Base-by-base conservation (phyloP, 805 yeast species). In the Dipodascus geniculatus region DNA sequence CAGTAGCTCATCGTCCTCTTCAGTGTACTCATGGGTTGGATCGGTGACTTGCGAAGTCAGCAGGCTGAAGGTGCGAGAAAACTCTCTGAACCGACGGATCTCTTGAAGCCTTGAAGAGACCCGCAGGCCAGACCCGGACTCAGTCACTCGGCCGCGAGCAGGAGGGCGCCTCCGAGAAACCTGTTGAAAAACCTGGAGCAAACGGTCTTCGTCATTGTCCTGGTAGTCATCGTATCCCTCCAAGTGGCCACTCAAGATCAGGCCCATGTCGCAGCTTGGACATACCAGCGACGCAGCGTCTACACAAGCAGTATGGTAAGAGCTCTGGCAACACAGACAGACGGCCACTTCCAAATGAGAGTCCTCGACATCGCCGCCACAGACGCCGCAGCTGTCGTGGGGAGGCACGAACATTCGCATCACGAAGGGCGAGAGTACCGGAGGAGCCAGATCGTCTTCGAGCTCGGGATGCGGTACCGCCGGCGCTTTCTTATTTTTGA, bases 401-500 rank as follows among this genome's bases (percentile, higher is more conserved):
- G n/a, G n/a, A n/a, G n/a, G n/a, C n/a, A 11, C 33, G 33, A 11
- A 11, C 33, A 28, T 28, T 28, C 33, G 6, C 33, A 28, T 28
- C 6, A 28, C 11, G 11, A 28, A 28, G 6, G 33, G 33, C 6
- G 33, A 11, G n/a, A n/a, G n/a, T n/a, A n/a, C n/a, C 33, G 33
- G 9, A 6, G 11, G 11, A 28, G 6, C 33, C 33, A 28, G 33
- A 22, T 28, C 22, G 38, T 31, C 42, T n/a, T 23, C 33, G 38
- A 48, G 51, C 23, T 49, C 31, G 20, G 22, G 51, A 24, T 48
- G 50, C 3, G 24, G 54, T 20, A 48, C 53, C 17, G 38, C 33
- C 11, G 57, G 56, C 2, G 57, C 58, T 20, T 33, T 53, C 47
- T 42, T 50, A 48, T 59, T 60, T 22, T 52, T 54, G 31, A 59